A percentile compares a stretch with the other conserved stretches of the same genome.
Evolutionary conservation across 2,329 filamentous ascomycete genomes (phyloP).

Genomic region (Cladosporium colombiae): DNA sequence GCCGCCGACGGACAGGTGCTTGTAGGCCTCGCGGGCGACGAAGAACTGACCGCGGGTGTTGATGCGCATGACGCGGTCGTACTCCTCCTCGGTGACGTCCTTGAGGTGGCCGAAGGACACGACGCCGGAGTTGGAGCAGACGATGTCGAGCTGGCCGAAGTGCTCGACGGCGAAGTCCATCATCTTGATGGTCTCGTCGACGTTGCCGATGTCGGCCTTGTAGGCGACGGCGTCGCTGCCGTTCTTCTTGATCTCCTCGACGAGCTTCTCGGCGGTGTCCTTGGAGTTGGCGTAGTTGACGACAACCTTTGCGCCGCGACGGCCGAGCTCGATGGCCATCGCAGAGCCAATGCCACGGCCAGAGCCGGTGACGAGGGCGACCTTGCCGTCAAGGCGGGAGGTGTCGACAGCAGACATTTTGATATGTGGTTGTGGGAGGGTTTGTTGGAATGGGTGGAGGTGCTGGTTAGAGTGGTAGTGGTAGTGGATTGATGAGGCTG

Average conservation of each 20-base stretch:
- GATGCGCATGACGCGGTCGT: constrained; percentile 60
- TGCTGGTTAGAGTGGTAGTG: constrained; percentile 18
- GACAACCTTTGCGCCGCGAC: constrained; percentile 65
- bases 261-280: constrained; percentile 65
- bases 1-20: constrained; percentile 53
- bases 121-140: constrained; percentile 67
- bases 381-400: constrained; percentile 56
- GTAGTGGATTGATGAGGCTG: constrained; percentile 8
- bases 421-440: constrained; percentile 31
- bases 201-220: constrained; percentile 68
- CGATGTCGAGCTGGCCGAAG: constrained; percentile 69
- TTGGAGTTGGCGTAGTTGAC: constrained; percentile 69
- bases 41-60: constrained; percentile 67
- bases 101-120: constrained; percentile 56
- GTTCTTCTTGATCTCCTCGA: constrained; percentile 62
- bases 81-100: constrained; percentile 57
- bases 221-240: constrained; percentile 65
- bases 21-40: constrained; percentile 59
- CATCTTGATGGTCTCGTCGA: constrained; percentile 62
- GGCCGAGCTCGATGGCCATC: constrained; percentile 66
- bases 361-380: constrained; percentile 56
- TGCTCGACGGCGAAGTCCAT: constrained; percentile 64
- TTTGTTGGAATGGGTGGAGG: constrained; percentile 3
- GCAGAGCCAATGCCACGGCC: constrained; percentile 66
- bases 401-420: constrained; percentile 45